Base-by-base conservation (phyloP, 345 rosid species). In the Eucalyptus cloeziana region DNA sequence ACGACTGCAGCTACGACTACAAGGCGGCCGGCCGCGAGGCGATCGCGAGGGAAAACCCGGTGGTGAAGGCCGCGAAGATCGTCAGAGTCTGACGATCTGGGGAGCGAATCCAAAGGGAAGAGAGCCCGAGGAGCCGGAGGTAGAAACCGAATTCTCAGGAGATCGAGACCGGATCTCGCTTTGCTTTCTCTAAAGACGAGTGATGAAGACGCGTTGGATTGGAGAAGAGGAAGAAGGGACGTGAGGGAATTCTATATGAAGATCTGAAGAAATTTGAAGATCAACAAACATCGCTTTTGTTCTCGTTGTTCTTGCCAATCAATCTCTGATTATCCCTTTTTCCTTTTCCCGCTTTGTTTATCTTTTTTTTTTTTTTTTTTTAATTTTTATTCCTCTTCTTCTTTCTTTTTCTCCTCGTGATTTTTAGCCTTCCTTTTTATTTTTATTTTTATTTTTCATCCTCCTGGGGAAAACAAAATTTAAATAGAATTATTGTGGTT, bases 21-120 rank as follows among this genome's bases (percentile, higher is more conserved):
- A 97, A 96, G 90, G 88, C 97, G 15, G 98, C 94, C 31, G 99
- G 99, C 4, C 97, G 99, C 17, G 99, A 98, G 52, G 98, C 98
- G 47, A 98, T 98, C 87, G 97, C 98, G 10, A 93, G 98, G 43
- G 99, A 96, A 90, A 98, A 98, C 31, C 99, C 99, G 45, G 98
- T 97, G 49, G 96, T 97, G 52, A 98, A 95, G 91, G 99, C 99
- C 7, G 99, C 99, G 4, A 98, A 98, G 94, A 98, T 97, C 89
- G 96, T 96, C 24, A 96, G 95, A 94, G 95, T 97, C 90, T 97
- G 94, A 95, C 24, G 30, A 76, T 76, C 47, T 13, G 47, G 25
- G 47, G 47, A 64, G 85, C 13, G 27, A 76, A 76, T 76, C 47
- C 16, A 40, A 21, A 76, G 44, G 12, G 47, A 6, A 2, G 12